Evolutionary conservation across 2,329 filamentous ascomycete species (phyloP).

Genomic region (Talaromyces rugulosus): DNA sequence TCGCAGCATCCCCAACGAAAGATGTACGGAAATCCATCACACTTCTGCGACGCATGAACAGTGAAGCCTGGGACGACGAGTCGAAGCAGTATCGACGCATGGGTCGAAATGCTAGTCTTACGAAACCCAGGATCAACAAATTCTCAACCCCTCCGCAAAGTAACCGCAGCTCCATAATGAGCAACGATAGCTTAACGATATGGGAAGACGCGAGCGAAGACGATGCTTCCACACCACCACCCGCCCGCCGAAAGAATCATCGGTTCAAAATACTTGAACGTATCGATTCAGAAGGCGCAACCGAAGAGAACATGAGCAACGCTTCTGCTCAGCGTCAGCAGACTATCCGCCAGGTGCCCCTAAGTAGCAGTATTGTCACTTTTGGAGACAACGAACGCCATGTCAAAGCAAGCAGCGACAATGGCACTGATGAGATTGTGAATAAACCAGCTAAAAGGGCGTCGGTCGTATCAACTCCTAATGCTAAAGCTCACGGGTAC

Average conservation of each 20-base stretch:
- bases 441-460: slow-evolving; percentile 10
- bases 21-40: slow-evolving; percentile 26
- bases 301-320: slow-evolving; percentile 5
- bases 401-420: slow-evolving; percentile 1
- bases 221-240: background rate
- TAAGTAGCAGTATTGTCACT: slow-evolving; percentile 9
- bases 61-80: slow-evolving; percentile 15
- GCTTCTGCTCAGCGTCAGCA: background rate
- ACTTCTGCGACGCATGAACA: slow-evolving; percentile 23
- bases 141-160: slow-evolving; percentile 3
- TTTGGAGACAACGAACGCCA: background rate
- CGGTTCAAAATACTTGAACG: slow-evolving; percentile 11
- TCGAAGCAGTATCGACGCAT: slow-evolving; percentile 12
- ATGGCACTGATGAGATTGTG: background rate
- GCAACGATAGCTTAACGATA: slow-evolving; percentile 26
- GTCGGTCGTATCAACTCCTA: slow-evolving; percentile 15
- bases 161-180: slow-evolving; percentile 16
- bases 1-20: slow-evolving; percentile 13
- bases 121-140: background rate
- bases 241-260: slow-evolving; percentile 8
- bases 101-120: slow-evolving; percentile 9
- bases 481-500: slow-evolving; percentile 18
- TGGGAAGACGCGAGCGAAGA: slow-evolving; percentile 32
- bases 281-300: slow-evolving; percentile 10
- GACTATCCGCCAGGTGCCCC: slow-evolving; percentile 6